Conservation (phyloP, 2,329 filamentous ascomycete genomes). For the Pseudogymnoascus sp. region DNA sequence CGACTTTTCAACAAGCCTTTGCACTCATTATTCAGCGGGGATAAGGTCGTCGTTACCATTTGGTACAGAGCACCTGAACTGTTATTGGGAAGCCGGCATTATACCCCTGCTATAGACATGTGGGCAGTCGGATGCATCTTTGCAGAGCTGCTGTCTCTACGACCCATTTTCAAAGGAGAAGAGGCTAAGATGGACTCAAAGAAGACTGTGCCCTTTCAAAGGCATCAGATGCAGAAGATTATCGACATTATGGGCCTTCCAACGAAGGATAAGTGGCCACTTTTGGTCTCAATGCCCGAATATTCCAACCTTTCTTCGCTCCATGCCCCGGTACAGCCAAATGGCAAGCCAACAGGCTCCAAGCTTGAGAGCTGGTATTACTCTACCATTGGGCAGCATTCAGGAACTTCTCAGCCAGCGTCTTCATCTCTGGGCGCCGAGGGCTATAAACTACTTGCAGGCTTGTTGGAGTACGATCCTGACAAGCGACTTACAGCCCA, state of each 20-base stretch:
- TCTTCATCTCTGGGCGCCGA: constrained; percentile 59
- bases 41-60: constrained; percentile 98
- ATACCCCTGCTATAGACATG: constrained; percentile 92
- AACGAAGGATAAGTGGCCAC: constrained; percentile 79
- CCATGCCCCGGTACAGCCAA: constrained; percentile 38
- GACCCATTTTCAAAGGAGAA: constrained; percentile 96
- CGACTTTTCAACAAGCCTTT: constrained; percentile 90
- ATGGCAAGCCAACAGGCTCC: constrained; percentile 27
- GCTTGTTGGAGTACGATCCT: constrained; percentile 87
- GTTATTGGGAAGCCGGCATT: constrained; percentile 85
- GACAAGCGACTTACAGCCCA: constrained; percentile 79
- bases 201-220: constrained; percentile 93
- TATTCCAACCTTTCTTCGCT: constrained; percentile 60
- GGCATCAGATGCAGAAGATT: constrained; percentile 98
- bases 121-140: constrained; percentile 99
- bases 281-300: constrained; percentile 79
- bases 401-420: constrained; percentile 31
- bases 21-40: constrained; percentile 82
- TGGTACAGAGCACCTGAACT: constrained; percentile 97
- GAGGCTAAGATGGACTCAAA: constrained; percentile 99
- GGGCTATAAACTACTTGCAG: constrained; percentile 73
- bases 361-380: constrained; percentile 73
- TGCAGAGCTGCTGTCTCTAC: constrained; percentile 78
- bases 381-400: constrained; percentile 50
- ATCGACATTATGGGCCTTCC: constrained; percentile 92